Conservation (phyloP, 2,329 filamentous ascomycete species). For the Massarina eburnea region DNA sequence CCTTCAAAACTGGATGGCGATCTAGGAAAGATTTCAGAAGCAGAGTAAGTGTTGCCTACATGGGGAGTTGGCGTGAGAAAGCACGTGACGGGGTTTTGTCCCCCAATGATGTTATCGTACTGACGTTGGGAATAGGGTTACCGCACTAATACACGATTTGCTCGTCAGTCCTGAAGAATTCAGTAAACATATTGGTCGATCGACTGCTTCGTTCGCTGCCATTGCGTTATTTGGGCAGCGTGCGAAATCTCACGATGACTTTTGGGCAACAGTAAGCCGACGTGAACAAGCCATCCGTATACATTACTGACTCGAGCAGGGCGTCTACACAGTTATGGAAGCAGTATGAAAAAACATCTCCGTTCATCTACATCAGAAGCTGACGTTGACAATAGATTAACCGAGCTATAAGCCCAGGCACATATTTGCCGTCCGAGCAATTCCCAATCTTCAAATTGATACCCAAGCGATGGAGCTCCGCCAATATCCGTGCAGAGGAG, state of each 20-base stretch:
- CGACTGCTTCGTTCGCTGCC: slow-evolving; percentile 21
- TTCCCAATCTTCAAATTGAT: slow-evolving; percentile 29
- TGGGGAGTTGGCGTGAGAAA: too few relatives aligned
- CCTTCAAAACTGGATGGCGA: slow-evolving; percentile 21
- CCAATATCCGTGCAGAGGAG: slow-evolving; percentile 15
- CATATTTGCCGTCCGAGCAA: slow-evolving; percentile 23
- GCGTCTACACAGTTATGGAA: slow-evolving; percentile 22
- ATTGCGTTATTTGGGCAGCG: slow-evolving; percentile 26
- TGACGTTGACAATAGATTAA: slow-evolving; percentile 13
- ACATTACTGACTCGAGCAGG: slow-evolving; percentile 11
- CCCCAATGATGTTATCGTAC: too few relatives aligned
- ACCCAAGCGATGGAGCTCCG: slow-evolving; percentile 17
- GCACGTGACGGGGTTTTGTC: too few relatives aligned
- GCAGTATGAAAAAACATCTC: slow-evolving; percentile 12
- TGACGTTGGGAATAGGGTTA: too few relatives aligned
- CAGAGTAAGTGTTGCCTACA: slow-evolving; percentile 32
- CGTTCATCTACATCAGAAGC: slow-evolving; percentile 3
- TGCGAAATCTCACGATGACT: slow-evolving; percentile 16
- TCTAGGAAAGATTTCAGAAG: slow-evolving; percentile 21
- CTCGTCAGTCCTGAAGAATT: slow-evolving; percentile 50
- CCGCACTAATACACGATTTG: slow-evolving; percentile 47
- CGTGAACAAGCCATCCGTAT: neutral
- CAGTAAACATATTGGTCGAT: slow-evolving; percentile 18
- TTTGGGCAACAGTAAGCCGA: slow-evolving; percentile 26
- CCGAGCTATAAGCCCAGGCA: slow-evolving; percentile 18